Evolutionary conservation across 2,329 filamentous ascomycete species (phyloP).

Genomic region (Erysiphe neolycopersici): DNA sequence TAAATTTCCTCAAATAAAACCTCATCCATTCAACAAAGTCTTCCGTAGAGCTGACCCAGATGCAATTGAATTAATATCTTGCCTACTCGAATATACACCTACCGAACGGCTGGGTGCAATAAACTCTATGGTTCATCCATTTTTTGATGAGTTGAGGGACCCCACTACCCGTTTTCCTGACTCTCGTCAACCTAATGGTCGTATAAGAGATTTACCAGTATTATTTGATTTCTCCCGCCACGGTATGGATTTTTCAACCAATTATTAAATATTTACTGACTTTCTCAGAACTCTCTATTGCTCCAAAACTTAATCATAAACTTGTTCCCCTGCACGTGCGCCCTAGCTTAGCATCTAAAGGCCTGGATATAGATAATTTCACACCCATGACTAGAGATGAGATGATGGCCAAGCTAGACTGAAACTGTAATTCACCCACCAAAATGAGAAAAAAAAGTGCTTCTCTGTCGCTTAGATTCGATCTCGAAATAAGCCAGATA

Average conservation of each 20-base stretch:
- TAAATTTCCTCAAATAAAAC: constrained; percentile 99
- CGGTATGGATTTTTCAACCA: constrained; percentile 31
- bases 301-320: constrained; percentile 60
- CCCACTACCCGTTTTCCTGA: constrained; percentile 79
- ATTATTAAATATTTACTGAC: constrained; percentile 1
- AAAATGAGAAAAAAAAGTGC: constrained; percentile 12
- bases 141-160: constrained; percentile 91
- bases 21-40: constrained; percentile 96
- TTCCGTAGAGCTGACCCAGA: constrained; percentile 88
- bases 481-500: constrained; percentile 8
- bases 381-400: constrained; percentile 75
- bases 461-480: constrained; percentile 12
- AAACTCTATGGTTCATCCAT: constrained; percentile 93
- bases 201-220: constrained; percentile 54
- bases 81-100: constrained; percentile 85
- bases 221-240: constrained; percentile 89
- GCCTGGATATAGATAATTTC: constrained; percentile 83
- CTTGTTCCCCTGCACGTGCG: constrained; percentile 68
- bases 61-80: constrained; percentile 84
- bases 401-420: constrained; percentile 96
- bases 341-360: constrained; percentile 43
- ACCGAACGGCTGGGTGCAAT: constrained; percentile 83
- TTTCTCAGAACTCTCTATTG: constrained; percentile 70
- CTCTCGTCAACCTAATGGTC: constrained; percentile 65
- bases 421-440: constrained; percentile 17